Conservation (phyloP, 202 grass and related monocot genomes). For the Zoysia matrella region DNA sequence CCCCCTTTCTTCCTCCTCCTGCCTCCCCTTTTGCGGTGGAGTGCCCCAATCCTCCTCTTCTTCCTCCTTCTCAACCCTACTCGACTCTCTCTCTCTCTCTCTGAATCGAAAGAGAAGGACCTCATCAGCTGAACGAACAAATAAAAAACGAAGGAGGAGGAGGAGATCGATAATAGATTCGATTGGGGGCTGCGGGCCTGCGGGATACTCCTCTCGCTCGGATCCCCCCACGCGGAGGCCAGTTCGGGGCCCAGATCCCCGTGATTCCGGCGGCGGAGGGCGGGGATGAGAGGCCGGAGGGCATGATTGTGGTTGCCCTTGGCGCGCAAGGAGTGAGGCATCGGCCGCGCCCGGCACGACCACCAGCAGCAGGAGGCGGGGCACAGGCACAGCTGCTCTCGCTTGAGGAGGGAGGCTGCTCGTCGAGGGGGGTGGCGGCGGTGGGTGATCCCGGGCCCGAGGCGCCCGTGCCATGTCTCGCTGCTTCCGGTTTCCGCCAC, state of each 20-base stretch:
- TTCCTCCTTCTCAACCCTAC: slow-evolving; percentile 41
- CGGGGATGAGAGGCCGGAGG: slow-evolving; percentile 46
- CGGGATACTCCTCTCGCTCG: slow-evolving; percentile 20
- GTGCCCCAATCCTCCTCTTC: slow-evolving; percentile 34
- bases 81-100: background rate
- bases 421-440: slow-evolving; percentile 1
- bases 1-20: background rate
- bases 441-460: slow-evolving; percentile 59
- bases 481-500: slow-evolving; percentile 76
- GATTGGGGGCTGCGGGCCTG: slow-evolving; percentile 13
- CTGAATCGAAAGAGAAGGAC: slow-evolving; percentile 19
- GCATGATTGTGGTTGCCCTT: slow-evolving; percentile 19
- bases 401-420: background rate
- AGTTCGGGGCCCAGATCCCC: slow-evolving; percentile 58
- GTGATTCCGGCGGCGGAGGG: slow-evolving; percentile 52
- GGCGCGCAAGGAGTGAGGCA: slow-evolving; percentile 36
- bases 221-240: slow-evolving; percentile 39
- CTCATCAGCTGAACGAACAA: slow-evolving; percentile 14
- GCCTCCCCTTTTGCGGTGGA: background rate
- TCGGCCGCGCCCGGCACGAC: background rate
- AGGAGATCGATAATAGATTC: slow-evolving; percentile 39
- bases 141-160: background rate
- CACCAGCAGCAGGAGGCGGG: background rate
- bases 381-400: background rate
- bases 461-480: slow-evolving; percentile 76